Evolutionary conservation across 768 basidiomycete genomes (phyloP).

Genomic region (Gymnopilus junonius): DNA sequence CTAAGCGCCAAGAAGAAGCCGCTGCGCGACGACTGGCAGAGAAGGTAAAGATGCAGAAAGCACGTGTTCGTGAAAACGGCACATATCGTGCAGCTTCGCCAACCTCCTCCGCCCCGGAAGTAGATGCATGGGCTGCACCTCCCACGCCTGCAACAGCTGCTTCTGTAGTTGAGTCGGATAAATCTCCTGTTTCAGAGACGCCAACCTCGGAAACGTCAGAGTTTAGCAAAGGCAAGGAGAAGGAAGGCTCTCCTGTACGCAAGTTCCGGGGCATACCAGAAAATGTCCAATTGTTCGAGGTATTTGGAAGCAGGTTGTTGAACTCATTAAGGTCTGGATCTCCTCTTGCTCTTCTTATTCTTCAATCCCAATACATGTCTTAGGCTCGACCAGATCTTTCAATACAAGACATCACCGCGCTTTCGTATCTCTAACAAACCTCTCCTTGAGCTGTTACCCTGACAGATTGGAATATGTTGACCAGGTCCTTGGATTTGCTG

Average conservation of each 20-base stretch:
- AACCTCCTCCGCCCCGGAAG: constrained; percentile 38
- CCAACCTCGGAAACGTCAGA: constrained; percentile 28
- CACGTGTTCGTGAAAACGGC: constrained; percentile 60
- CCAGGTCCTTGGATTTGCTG: constrained; percentile 90
- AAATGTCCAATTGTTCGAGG: constrained; percentile 94
- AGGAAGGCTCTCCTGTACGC: constrained; percentile 57
- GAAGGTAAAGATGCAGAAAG: constrained; percentile 78
- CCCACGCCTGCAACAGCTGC: constrained; percentile 41
- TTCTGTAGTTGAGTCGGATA: constrained; percentile 32
- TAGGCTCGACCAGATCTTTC: constrained; percentile 97
- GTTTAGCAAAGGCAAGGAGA: constrained; percentile 60
- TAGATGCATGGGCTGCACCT: constrained; percentile 48
- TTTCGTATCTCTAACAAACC: constrained; percentile 95
- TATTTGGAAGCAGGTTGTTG: constrained; percentile 98
- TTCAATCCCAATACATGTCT: neutral
- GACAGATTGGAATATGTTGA: constrained; percentile 97
- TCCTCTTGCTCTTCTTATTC: neutral
- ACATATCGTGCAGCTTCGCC: constrained; percentile 37
- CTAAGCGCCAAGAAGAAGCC: constrained; percentile 91
- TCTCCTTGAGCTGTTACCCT: constrained; percentile 96
- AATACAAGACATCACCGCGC: constrained; percentile 96
- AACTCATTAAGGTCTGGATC: constrained; percentile 86
- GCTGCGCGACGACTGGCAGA: constrained; percentile 88
- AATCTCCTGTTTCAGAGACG: constrained; percentile 28
- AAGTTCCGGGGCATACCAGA: constrained; percentile 97